Evolutionary conservation across 1,139 yeast species (phyloP).

Genomic region (Sugiyamaella grinbergsii): DNA sequence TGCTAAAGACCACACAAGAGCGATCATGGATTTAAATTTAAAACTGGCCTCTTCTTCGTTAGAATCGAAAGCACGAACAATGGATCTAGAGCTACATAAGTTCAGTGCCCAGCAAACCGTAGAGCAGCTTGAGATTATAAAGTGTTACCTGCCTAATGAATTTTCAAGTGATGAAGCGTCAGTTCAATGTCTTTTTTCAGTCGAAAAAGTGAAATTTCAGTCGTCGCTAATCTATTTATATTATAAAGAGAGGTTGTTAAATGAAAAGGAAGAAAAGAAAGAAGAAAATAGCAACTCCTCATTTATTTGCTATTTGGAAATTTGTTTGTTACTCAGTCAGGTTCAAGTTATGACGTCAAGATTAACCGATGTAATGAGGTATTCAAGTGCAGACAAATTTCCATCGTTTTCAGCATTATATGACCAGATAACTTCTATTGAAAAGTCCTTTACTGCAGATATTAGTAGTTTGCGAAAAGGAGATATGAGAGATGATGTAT

Average conservation of each 20-base stretch:
- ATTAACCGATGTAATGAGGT: slow-evolving; percentile 21
- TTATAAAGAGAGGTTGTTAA: slow-evolving; percentile 3
- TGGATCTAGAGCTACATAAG: slow-evolving; percentile 37
- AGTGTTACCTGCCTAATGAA: slow-evolving; percentile 34
- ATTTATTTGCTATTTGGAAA: slow-evolving; percentile 1
- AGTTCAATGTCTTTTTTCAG: slow-evolving; percentile 23
- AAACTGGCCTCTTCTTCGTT: slow-evolving; percentile 34
- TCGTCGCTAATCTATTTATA: slow-evolving; percentile 8
- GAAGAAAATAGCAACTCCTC: slow-evolving; percentile 2
- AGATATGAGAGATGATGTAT: slow-evolving; percentile 25
- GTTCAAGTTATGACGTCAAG: slow-evolving; percentile 24
- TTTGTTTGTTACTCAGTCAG: slow-evolving; percentile 26
- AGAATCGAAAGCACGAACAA: slow-evolving; percentile 32
- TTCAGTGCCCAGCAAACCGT: slow-evolving; percentile 37
- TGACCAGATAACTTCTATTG: slow-evolving; percentile 25
- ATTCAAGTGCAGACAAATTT: slow-evolving; percentile 29
- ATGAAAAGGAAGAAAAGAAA: slow-evolving; percentile 1
- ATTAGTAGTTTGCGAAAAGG: slow-evolving; percentile 27
- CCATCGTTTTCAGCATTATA: slow-evolving; percentile 20
- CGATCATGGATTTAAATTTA: slow-evolving; percentile 35
- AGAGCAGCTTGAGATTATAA: slow-evolving; percentile 37
- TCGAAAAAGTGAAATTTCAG: slow-evolving; percentile 6
- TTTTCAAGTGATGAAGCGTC: slow-evolving; percentile 31
- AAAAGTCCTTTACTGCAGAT: slow-evolving; percentile 22
- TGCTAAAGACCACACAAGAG: slow-evolving; percentile 27